Conservation (phyloP, 1,284 basidiomycete species). For the Ganoderma sinense region DNA sequence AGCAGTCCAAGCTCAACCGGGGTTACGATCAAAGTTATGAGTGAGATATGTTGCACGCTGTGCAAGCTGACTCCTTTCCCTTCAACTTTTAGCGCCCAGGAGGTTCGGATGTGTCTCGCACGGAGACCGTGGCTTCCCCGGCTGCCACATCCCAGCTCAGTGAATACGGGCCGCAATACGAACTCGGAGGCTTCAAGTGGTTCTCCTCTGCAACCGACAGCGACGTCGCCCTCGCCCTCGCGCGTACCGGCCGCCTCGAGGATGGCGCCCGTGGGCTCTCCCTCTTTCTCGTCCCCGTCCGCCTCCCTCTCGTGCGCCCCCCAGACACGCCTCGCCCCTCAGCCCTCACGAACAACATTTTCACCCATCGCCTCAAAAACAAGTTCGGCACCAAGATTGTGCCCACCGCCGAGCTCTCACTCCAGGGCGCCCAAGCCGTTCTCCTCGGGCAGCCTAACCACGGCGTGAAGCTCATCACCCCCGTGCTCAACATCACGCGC, state of each 20-base stretch:
- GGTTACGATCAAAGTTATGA: not conserved
- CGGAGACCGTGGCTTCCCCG: constrained; percentile 69
- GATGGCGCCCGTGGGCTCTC: constrained; percentile 71
- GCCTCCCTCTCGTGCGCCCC: constrained; percentile 55
- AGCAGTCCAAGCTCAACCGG: not conserved
- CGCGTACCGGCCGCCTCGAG: constrained; percentile 63
- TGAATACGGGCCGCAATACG: constrained; percentile 59
- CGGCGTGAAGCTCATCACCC: constrained; percentile 76
- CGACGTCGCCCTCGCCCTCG: constrained; percentile 75
- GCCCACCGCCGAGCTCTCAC: constrained; percentile 80
- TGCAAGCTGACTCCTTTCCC: constrained; percentile 7
- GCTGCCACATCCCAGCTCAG: constrained; percentile 38
- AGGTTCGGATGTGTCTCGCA: constrained; percentile 80
- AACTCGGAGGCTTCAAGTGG: constrained; percentile 81
- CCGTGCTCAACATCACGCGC: constrained; percentile 81
- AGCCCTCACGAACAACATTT: constrained; percentile 71
- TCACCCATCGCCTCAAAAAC: constrained; percentile 78
- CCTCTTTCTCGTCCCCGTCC: constrained; percentile 75
- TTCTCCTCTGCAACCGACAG: constrained; percentile 87
- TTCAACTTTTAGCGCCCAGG: constrained; percentile 62
- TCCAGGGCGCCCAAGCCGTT: constrained; percentile 69
- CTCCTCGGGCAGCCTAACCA: constrained; percentile 67
- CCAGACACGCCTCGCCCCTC: constrained; percentile 49
- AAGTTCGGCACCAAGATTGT: constrained; percentile 82
- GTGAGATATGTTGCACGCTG: not conserved